Evolutionary conservation across 306 rosid species (phyloP).

Genomic region (Betula pendula): DNA sequence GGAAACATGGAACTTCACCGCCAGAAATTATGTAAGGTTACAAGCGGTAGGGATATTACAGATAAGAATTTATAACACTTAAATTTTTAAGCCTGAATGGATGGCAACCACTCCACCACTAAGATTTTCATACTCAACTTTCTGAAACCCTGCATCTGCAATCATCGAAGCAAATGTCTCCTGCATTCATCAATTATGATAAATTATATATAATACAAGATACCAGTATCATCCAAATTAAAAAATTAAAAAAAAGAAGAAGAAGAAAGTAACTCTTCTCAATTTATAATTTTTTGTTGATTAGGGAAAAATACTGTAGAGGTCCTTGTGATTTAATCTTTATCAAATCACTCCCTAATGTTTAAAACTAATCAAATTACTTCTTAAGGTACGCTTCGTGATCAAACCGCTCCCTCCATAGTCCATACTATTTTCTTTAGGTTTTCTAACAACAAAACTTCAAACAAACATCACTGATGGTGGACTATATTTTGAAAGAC

Average conservation of each 20-base stretch:
- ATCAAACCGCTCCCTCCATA: too few species aligned
- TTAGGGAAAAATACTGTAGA: background rate
- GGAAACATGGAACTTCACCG: background rate
- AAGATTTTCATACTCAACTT: slow-evolving; percentile 83
- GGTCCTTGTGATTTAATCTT: too few species aligned
- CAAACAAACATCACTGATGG: slow-evolving; percentile 15
- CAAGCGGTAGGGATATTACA: background rate
- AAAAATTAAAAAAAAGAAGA: too few species aligned
- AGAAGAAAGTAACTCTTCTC: background rate
- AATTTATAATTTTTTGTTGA: slow-evolving; percentile 10
- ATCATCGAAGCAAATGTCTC: slow-evolving; percentile 87
- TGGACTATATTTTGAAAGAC: background rate
- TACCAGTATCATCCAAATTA: background rate
- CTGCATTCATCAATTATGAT: slow-evolving; percentile 47
- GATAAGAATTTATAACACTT: background rate
- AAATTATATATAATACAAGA: slow-evolving; percentile 1
- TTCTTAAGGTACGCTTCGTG: too few species aligned
- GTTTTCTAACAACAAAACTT: background rate
- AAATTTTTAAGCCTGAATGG: slow-evolving; percentile 83
- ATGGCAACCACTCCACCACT: slow-evolving; percentile 95
- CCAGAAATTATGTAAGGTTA: background rate
- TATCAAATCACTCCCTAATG: too few species aligned
- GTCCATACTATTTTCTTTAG: too few species aligned
- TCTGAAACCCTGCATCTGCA: slow-evolving; percentile 80
- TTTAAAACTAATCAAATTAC: too few species aligned